Evolutionary conservation across 108 stramenopile genomes (phyloP).

Genomic region (Mediolabrus comicus): DNA sequence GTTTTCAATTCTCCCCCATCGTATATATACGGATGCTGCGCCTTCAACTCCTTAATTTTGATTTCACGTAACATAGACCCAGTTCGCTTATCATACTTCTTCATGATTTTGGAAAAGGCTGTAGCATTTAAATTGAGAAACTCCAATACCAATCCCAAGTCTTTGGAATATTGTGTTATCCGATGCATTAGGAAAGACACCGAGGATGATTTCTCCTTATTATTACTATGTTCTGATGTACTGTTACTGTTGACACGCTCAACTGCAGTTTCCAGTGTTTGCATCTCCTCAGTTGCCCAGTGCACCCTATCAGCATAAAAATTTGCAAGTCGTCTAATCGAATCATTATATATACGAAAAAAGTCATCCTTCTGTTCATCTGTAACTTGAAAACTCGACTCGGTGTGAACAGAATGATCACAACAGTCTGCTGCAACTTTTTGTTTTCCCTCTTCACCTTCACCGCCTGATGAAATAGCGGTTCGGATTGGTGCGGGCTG

Average conservation of each 20-base stretch:
- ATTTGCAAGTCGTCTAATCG: constrained; percentile 46
- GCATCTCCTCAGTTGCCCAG: constrained; percentile 55
- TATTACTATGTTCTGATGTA: no score
- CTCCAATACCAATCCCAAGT: constrained; percentile 41
- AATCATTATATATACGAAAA: constrained; percentile 40
- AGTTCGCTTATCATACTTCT: constrained; percentile 46
- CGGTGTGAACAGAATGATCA: constrained; percentile 26
- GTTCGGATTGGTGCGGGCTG: neutral
- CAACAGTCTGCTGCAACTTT: constrained; percentile 11
- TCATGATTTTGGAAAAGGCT: constrained; percentile 48
- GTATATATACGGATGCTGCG: constrained; percentile 44
- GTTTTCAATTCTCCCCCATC: constrained; percentile 35
- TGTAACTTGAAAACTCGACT: constrained; percentile 27
- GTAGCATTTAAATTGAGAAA: constrained; percentile 43
- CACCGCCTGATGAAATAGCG: neutral
- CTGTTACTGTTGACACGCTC: constrained; percentile 37
- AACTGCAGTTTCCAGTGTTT: constrained; percentile 54
- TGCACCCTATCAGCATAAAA: constrained; percentile 61
- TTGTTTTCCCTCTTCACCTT: neutral
- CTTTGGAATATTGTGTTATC: constrained; percentile 34
- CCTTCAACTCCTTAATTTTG: constrained; percentile 45
- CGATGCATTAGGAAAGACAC: constrained; percentile 20
- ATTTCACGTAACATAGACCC: constrained; percentile 54
- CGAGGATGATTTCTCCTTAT: no score
- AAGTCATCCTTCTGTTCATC: constrained; percentile 35